Conservation (phyloP, 2,329 filamentous ascomycete species). For the Fusarium poae region DNA sequence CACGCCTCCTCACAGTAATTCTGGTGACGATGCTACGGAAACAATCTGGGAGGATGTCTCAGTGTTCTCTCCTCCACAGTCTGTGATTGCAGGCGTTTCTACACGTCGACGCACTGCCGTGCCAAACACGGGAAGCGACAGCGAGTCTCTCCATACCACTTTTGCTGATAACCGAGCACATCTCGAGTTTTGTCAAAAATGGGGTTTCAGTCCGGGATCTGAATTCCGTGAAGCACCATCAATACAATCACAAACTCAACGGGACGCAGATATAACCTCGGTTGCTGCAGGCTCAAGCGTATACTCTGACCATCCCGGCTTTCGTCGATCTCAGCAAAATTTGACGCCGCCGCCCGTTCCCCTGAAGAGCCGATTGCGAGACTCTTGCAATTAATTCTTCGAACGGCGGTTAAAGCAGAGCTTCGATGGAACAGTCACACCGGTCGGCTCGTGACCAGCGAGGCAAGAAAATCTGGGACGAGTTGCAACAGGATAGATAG, state of each 20-base stretch:
- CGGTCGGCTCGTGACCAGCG: neutral
- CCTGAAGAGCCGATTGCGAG: neutral
- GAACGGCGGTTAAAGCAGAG: constrained; percentile 1
- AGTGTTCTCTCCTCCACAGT: constrained; percentile 16
- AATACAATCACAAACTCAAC: neutral
- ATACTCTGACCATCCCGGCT: constrained; percentile 38
- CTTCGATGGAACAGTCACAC: constrained; percentile 3
- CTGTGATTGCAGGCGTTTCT: neutral
- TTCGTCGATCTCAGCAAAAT: constrained; percentile 25
- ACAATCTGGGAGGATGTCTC: constrained; percentile 30
- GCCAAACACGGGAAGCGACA: neutral
- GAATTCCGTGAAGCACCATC: neutral
- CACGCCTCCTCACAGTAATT: neutral
- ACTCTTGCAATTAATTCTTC: neutral
- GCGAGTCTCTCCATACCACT: neutral
- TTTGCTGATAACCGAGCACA: constrained; percentile 22
- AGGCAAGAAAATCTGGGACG: constrained; percentile 1
- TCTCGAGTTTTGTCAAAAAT: constrained; percentile 25
- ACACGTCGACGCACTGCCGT: neutral
- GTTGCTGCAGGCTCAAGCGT: constrained; percentile 33
- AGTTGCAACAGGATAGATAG: constrained; percentile 2
- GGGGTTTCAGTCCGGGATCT: constrained; percentile 1
- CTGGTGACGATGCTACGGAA: neutral
- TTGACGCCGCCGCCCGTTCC: neutral
- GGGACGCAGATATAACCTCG: neutral